Evolutionary conservation across 225 moss, liverwort and hornwort genomes (phyloP).

Genomic region (Antitrichia curtipendula): DNA sequence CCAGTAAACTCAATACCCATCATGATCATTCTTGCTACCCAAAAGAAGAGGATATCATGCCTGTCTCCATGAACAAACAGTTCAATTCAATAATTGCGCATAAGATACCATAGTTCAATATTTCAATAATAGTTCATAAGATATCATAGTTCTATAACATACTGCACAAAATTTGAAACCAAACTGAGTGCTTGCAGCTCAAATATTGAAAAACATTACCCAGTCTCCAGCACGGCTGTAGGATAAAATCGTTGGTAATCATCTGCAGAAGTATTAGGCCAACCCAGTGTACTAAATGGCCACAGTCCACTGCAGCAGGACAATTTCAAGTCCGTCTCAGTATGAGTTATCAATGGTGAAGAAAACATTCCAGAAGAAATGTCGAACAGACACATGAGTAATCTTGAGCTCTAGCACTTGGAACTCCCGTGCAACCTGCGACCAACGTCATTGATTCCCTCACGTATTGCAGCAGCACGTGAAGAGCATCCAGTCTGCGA

Average conservation of each 20-base stretch:
- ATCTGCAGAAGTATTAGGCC: slow-evolving; percentile 57
- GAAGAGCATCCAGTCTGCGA: neutral
- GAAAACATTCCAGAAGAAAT: neutral
- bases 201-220: slow-evolving; percentile 21
- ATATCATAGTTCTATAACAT: neutral
- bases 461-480: neutral
- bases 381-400: neutral
- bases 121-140: neutral
- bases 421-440: neutral
- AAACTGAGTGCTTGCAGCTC: neutral
- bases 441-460: neutral
- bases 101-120: neutral
- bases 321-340: neutral
- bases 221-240: slow-evolving; percentile 75
- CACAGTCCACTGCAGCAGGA: slow-evolving; percentile 62
- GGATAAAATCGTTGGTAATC: slow-evolving; percentile 72
- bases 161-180: neutral
- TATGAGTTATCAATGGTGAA: neutral
- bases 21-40: slow-evolving; percentile 98
- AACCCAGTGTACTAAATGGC: slow-evolving; percentile 90
- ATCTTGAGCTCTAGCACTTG: neutral
- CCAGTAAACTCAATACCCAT: slow-evolving; percentile 86
- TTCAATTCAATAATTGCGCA: neutral
- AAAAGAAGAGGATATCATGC: slow-evolving; percentile 91
- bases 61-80: slow-evolving; percentile 23